Evolutionary conservation across 2,329 filamentous ascomycete genomes (phyloP).

Genomic region (Leptographium lundbergii): DNA sequence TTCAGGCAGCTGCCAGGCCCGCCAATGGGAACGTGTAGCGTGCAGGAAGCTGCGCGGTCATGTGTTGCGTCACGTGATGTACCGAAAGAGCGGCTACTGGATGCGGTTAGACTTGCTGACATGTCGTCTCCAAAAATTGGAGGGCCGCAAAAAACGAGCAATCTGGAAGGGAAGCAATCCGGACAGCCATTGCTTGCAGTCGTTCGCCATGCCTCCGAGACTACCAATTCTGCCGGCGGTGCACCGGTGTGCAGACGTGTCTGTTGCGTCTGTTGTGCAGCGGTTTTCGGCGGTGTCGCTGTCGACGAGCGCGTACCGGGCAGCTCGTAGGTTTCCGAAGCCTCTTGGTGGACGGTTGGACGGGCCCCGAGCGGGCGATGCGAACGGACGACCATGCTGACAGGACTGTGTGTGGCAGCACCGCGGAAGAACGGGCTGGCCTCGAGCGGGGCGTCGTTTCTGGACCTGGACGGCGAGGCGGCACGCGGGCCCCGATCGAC

Average conservation of each 20-base stretch:
- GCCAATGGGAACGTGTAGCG: too few species aligned
- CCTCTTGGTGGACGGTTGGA: not conserved
- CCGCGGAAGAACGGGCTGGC: not conserved
- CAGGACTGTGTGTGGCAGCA: not conserved
- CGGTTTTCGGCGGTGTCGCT: slow-evolving; percentile 8
- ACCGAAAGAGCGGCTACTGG: too few species aligned
- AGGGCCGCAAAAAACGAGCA: too few species aligned
- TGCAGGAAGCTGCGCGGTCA: too few species aligned
- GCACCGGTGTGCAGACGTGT: not conserved
- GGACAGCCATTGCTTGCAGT: too few species aligned
- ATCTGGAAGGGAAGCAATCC: too few species aligned
- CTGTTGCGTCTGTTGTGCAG: slow-evolving; percentile 1
- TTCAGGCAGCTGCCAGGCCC: too few species aligned
- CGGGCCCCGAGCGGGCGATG: too few species aligned
- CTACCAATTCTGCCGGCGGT: slow-evolving; percentile 3
- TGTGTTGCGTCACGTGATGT: not conserved
- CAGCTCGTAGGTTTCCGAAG: slow-evolving; percentile 1
- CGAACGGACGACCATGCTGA: too few species aligned
- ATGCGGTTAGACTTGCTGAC: too few species aligned
- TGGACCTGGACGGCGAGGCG: slow-evolving; percentile 6
- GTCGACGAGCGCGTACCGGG: slow-evolving; percentile 6
- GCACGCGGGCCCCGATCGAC: too few species aligned
- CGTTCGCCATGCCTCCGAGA: slow-evolving; percentile 22
- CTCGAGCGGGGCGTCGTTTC: slow-evolving; percentile 10
- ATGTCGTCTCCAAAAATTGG: too few species aligned